phyloP scores from a whole-genome alignment of 441 rosid genomes.

The Erodium trifolium region DNA sequence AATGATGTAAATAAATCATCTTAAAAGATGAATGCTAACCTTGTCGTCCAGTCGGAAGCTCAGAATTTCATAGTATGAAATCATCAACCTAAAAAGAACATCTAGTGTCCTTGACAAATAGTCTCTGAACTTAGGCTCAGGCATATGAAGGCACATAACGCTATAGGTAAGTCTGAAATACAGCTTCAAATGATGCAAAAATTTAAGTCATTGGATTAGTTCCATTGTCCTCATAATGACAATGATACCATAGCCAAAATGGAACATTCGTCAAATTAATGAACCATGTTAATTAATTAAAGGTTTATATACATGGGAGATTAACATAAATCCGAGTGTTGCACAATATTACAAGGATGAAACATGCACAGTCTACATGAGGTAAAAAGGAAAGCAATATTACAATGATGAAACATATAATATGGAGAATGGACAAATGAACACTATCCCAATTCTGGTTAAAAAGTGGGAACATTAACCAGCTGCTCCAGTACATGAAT shows the following conservation, averaged over 20 bases:
- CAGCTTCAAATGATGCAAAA: too few species aligned
- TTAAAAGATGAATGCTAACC: slow-evolving; percentile 34
- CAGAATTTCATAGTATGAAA: slow-evolving; percentile 87
- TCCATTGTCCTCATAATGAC: too few species aligned
- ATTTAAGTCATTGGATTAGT: too few species aligned
- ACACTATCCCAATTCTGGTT: not conserved
- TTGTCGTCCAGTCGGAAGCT: slow-evolving; percentile 51
- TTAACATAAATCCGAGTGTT: too few species aligned
- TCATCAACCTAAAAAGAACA: slow-evolving; percentile 70
- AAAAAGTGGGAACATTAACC: too few species aligned
- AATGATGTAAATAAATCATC: slow-evolving; percentile 6
- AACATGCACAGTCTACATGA: slow-evolving; percentile 44
- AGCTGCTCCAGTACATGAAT: too few species aligned
- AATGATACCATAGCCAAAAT: too few species aligned
- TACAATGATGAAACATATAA: not conserved
- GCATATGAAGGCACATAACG: slow-evolving; percentile 88
- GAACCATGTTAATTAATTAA: too few species aligned
- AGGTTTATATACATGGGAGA: too few species aligned
- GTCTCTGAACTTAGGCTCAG: slow-evolving; percentile 90
- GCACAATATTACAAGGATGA: too few species aligned
- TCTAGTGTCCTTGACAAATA: slow-evolving; percentile 84
- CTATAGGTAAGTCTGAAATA: slow-evolving; percentile 91
- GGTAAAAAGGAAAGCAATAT: not conserved
- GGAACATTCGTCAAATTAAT: too few species aligned
- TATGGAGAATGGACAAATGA: not conserved